phyloP scores from a whole-genome alignment of 768 basidiomycete genomes.

The Leccinum arenicola region DNA sequence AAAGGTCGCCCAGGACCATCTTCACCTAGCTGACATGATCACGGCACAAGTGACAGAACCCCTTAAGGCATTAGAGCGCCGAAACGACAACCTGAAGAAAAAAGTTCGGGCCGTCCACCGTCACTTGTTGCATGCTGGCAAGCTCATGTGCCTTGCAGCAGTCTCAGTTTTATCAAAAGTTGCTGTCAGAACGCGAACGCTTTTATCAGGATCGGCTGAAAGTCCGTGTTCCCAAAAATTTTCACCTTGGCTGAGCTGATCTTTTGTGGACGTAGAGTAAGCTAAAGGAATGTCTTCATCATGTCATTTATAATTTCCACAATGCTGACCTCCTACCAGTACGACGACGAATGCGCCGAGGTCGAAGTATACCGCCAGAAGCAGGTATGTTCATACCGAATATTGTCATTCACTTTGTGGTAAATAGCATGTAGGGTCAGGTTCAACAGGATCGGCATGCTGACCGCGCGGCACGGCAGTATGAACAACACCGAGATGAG shows the following conservation, averaged over 20 bases:
- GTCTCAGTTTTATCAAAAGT: conserved; percentile 65
- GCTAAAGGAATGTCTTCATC: conserved; percentile 26
- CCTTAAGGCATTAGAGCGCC: conserved; percentile 56
- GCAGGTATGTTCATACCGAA: conserved; percentile 45
- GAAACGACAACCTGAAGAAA: conserved; percentile 65
- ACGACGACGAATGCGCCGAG: conserved; percentile 75
- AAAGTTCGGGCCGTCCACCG: conserved; percentile 41
- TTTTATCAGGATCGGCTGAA: conserved; percentile 66
- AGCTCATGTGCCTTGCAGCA: conserved; percentile 46
- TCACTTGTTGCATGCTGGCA: neutral
- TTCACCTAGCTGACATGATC: conserved; percentile 61
- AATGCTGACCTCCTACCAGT: conserved; percentile 42
- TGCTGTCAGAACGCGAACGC: conserved; percentile 68
- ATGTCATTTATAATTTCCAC: neutral
- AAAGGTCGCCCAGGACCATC: conserved; percentile 65
- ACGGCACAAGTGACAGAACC: conserved; percentile 60
- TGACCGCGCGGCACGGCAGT: conserved; percentile 68
- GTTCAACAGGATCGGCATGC: conserved; percentile 74
- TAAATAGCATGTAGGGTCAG: conserved; percentile 47
- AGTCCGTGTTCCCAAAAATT: conserved; percentile 38
- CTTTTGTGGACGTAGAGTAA: conserved; percentile 24
- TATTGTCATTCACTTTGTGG: neutral
- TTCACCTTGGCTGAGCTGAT: conserved; percentile 1
- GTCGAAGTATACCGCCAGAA: conserved; percentile 75
- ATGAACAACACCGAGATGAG: conserved; percentile 70